phyloP scores from a whole-genome alignment of 73 alveolate genomes.

The Tetrahymena thermophila region DNA sequence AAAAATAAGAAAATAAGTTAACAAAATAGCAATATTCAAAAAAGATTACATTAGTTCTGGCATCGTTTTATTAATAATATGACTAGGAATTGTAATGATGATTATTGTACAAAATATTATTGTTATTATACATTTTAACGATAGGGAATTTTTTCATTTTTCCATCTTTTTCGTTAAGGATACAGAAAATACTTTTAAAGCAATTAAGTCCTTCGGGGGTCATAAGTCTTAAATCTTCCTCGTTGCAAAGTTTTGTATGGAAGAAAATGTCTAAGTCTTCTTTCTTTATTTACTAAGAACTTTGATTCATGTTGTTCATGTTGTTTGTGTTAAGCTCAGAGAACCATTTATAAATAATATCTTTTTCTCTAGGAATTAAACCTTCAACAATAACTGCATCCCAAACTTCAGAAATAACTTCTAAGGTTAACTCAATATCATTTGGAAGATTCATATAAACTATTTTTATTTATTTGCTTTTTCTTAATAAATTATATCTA shows the following conservation, averaged over 20 bases:
- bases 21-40: too few species aligned
- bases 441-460: conserved; percentile 10
- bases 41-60: not conserved
- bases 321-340: conserved; percentile 34
- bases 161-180: conserved; percentile 46
- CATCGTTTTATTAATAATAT: not conserved
- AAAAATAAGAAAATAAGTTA: not conserved
- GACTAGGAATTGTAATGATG: not conserved
- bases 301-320: conserved; percentile 38
- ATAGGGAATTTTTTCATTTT: conserved; percentile 25
- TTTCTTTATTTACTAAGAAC: conserved; percentile 17
- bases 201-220: conserved; percentile 70
- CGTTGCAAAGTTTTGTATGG: conserved; percentile 46
- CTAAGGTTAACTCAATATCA: conserved; percentile 29
- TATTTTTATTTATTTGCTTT: not conserved
- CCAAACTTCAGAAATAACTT: conserved; percentile 28
- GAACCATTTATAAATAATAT: conserved; percentile 46
- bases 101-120: not conserved
- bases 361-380: conserved; percentile 13
- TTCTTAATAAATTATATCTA: not conserved
- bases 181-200: conserved; percentile 59
- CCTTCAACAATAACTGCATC: conserved; percentile 19
- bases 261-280: conserved; percentile 54
- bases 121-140: not conserved
- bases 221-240: conserved; percentile 31